These are phyloP conservation scores for Diaporthe eres DNA, from an alignment of 2,329 filamentous ascomycete species.

Conservation along the genomic window DNA sequence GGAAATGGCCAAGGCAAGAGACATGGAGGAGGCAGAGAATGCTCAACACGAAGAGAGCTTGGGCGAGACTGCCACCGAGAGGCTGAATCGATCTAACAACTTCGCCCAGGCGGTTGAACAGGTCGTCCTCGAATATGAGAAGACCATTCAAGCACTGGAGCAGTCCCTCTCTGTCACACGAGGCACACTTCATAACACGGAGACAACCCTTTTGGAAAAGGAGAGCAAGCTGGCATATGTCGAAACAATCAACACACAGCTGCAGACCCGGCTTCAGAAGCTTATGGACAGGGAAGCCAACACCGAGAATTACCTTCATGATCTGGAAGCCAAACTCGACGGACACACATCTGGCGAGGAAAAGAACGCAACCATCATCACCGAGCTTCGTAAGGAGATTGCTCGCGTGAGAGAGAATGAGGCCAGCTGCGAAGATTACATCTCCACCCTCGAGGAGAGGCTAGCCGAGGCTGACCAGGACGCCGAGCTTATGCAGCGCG, in stretches of 20 bases:
- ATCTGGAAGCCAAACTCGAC: conserved; percentile 91
- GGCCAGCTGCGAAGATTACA: conserved; percentile 92
- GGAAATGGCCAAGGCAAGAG: conserved; percentile 89
- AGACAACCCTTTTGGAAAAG: conserved; percentile 89
- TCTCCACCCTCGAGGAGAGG: conserved; percentile 94
- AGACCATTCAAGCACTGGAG: conserved; percentile 95
- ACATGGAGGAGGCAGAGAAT: conserved; percentile 74
- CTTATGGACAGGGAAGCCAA: conserved; percentile 90
- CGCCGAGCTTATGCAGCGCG: conserved; percentile 95
- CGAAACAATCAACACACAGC: conserved; percentile 91
- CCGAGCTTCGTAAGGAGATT: conserved; percentile 92
- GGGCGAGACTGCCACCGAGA: conserved; percentile 85
- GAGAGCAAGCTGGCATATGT: conserved; percentile 94
- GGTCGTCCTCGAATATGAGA: conserved; percentile 97
- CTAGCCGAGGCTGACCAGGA: conserved; percentile 97
- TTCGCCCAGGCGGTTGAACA: conserved; percentile 97
- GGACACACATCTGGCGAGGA: conserved; percentile 93
- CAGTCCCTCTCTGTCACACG: conserved; percentile 91
- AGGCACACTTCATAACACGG: conserved; percentile 84
- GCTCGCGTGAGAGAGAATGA: conserved; percentile 91
- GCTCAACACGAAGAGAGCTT: conserved; percentile 72
- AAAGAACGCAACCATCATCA: conserved; percentile 87
- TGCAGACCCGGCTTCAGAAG: conserved; percentile 92
- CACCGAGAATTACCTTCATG: conserved; percentile 93
- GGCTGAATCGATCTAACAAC: conserved; percentile 93